Conservation (phyloP, 371 early-diverging fungal species). For the Batrachochytrium dendrobatidis region DNA sequence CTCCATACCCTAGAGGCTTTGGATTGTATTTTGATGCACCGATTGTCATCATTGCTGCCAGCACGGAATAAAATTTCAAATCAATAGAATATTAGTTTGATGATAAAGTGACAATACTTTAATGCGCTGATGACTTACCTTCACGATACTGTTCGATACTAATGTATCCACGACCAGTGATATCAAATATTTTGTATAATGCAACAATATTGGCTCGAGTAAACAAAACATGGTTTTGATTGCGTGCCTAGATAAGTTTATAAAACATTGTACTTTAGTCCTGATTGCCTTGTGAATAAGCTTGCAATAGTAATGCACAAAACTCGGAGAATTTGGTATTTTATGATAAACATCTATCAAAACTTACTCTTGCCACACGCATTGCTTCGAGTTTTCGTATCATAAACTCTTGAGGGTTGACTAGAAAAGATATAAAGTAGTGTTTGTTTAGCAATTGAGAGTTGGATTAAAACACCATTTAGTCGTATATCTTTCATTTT, state of each 20-base stretch:
- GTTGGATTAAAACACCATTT: background rate
- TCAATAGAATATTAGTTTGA: background rate
- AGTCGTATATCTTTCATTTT: no score
- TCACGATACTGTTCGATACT: slow-evolving; percentile 29
- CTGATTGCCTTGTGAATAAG: background rate
- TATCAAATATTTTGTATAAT: slow-evolving; percentile 35
- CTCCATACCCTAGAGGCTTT: slow-evolving; percentile 21
- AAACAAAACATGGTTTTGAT: slow-evolving; percentile 31
- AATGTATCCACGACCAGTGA: slow-evolving; percentile 32
- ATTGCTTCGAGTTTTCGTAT: slow-evolving; percentile 34
- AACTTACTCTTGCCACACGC: slow-evolving; percentile 19
- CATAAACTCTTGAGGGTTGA: slow-evolving; percentile 33
- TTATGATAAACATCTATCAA: background rate
- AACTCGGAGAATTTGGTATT: background rate
- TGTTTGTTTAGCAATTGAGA: background rate
- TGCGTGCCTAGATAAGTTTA: slow-evolving; percentile 27
- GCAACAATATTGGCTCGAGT: slow-evolving; percentile 29
- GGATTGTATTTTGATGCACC: slow-evolving; percentile 23
- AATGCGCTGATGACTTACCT: slow-evolving; percentile 15
- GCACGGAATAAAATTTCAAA: background rate
- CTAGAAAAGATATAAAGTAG: slow-evolving; percentile 1
- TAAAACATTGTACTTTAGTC: background rate
- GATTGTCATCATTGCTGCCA: slow-evolving; percentile 28
- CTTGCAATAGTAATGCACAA: slow-evolving; percentile 4
- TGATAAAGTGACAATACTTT: background rate